phyloP scores from a whole-genome alignment of 345 rosid species.

The Theobroma cacao region DNA sequence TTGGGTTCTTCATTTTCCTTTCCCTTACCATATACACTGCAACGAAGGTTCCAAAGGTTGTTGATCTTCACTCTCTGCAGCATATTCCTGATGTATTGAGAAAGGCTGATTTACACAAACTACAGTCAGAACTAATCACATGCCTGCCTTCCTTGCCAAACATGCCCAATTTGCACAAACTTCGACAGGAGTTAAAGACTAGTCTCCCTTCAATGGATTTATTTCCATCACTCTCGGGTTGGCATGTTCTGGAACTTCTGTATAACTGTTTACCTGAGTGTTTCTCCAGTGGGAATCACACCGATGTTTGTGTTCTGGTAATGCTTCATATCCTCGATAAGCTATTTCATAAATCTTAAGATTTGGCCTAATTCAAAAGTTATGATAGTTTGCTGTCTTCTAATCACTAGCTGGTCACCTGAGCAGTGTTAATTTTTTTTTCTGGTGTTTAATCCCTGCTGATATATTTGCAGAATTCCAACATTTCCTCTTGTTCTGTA shows the following conservation, averaged over 20 bases:
- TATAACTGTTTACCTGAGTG: conserved; percentile 88
- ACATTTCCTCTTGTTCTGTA: not conserved
- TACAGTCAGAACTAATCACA: conserved; percentile 54
- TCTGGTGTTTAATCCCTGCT: not conserved
- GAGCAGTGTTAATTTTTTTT: not conserved
- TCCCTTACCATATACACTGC: conserved; percentile 89
- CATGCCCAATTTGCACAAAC: conserved; percentile 53
- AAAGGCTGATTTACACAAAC: conserved; percentile 74
- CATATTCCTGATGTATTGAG: conserved; percentile 63
- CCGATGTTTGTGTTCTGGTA: conserved; percentile 88
- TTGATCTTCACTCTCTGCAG: conserved; percentile 75
- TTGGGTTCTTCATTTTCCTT: conserved; percentile 96
- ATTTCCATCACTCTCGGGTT: conserved; percentile 25
- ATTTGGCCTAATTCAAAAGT: not conserved
- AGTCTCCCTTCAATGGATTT: conserved; percentile 11
- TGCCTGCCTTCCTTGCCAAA: conserved; percentile 72
- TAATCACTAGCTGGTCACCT: not conserved
- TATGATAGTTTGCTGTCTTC: not conserved
- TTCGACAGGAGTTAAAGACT: conserved; percentile 26
- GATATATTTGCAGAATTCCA: not conserved
- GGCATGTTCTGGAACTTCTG: conserved; percentile 80
- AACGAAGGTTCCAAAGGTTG: conserved; percentile 66
- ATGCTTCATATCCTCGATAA: conserved; percentile 12
- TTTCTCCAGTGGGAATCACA: conserved; percentile 67
- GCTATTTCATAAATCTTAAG: not conserved